Conservation (phyloP, 1,284 basidiomycete species). For the Hortiboletus rubellus region DNA sequence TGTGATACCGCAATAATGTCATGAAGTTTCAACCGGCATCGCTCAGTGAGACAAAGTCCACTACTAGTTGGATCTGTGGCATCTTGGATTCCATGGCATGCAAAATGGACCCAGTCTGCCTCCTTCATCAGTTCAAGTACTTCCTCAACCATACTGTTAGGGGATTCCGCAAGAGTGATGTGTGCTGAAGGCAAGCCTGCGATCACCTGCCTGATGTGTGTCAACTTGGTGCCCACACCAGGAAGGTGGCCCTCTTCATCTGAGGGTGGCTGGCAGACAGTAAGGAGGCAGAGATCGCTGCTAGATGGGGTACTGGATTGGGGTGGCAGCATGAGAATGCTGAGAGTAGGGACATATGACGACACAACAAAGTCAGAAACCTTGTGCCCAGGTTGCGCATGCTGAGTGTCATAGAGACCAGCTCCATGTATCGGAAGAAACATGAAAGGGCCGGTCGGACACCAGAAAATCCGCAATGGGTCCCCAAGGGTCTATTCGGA, state of each 20-base stretch:
- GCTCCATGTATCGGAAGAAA: constrained; percentile 19
- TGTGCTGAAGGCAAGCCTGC: neutral
- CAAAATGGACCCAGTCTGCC: constrained; percentile 12
- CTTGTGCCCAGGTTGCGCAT: constrained; percentile 3
- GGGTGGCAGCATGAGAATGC: neutral
- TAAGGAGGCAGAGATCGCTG: neutral
- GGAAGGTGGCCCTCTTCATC: constrained; percentile 4
- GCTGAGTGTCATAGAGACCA: neutral
- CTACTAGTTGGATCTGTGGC: no score
- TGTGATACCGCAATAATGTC: neutral
- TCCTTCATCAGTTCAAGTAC: constrained; percentile 10
- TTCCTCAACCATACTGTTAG: constrained; percentile 9
- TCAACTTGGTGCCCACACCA: constrained; percentile 2
- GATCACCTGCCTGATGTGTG: constrained; percentile 3
- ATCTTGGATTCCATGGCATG: neutral
- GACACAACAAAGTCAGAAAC: constrained; percentile 9
- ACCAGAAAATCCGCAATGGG: constrained; percentile 13
- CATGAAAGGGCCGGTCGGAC: constrained; percentile 11
- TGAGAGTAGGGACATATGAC: constrained; percentile 14
- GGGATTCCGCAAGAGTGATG: constrained; percentile 4
- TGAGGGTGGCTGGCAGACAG: constrained; percentile 9
- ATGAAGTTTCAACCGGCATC: no score
- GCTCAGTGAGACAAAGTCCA: no score
- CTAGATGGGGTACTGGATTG: neutral
- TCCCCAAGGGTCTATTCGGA: neutral